phyloP scores from a whole-genome alignment of 2,329 filamentous ascomycete species.

The Ophiostoma ips region DNA sequence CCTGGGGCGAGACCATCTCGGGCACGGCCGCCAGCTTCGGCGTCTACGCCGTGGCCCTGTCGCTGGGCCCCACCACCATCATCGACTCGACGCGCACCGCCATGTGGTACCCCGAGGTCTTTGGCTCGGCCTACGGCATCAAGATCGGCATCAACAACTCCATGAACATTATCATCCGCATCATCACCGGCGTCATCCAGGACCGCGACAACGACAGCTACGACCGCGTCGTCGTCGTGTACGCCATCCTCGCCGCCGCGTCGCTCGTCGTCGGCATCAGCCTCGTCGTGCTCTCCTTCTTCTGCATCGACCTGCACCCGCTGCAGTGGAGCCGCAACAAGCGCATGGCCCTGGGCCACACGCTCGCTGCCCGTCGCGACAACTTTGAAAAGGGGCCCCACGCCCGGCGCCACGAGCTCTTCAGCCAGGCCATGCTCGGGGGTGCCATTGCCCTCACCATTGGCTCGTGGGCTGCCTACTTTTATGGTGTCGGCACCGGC shows the following conservation, averaged over 20 bases:
- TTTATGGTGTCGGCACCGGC: too few species aligned
- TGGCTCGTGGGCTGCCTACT: too few species aligned
- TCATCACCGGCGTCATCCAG: slow-evolving; percentile 1
- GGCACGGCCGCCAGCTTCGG: background rate
- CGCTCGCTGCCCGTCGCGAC: too few species aligned
- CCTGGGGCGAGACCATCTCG: background rate
- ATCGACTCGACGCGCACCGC: background rate
- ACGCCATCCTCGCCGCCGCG: background rate
- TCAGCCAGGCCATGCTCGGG: too few species aligned
- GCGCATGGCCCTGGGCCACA: too few species aligned
- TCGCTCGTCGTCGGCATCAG: background rate
- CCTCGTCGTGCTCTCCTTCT: too few species aligned
- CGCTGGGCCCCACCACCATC: background rate
- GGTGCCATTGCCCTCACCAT: too few species aligned
- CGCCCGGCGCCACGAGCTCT: too few species aligned
- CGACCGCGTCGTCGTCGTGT: background rate
- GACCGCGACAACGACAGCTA: background rate
- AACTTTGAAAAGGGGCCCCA: too few species aligned
- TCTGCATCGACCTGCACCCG: too few species aligned
- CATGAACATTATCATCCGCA: slow-evolving; percentile 1
- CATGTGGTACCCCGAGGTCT: background rate
- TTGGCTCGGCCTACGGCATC: background rate
- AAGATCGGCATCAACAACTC: background rate
- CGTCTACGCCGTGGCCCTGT: background rate
- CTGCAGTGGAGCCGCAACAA: too few species aligned